phyloP scores from a whole-genome alignment of 768 basidiomycete species.

The Mycena amicta region DNA sequence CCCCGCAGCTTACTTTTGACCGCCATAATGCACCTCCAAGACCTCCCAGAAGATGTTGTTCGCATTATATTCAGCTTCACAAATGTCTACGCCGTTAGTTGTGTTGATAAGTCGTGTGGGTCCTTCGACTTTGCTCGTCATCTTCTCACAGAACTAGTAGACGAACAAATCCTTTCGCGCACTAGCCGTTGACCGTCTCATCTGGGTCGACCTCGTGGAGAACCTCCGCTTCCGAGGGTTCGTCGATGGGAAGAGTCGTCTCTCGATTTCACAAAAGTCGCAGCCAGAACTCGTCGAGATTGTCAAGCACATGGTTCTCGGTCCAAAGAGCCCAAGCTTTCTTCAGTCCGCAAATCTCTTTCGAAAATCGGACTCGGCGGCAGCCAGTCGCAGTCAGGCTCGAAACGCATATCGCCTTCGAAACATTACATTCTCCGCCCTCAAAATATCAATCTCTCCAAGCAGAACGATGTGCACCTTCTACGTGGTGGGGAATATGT shows the following conservation, averaged over 20 bases:
- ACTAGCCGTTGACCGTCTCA: not conserved
- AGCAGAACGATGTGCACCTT: not conserved
- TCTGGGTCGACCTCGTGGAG: conserved; percentile 13
- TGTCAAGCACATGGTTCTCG: conserved; percentile 7
- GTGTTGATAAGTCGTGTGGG: no score
- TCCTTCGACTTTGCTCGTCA: no score
- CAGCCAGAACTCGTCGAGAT: conserved; percentile 6
- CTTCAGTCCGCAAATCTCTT: not conserved
- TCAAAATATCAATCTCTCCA: not conserved
- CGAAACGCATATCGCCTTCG: no score
- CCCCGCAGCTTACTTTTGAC: no score
- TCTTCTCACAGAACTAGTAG: not conserved
- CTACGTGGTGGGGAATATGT: conserved; percentile 16
- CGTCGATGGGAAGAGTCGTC: conserved; percentile 1
- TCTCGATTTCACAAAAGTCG: not conserved
- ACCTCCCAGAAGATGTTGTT: conserved; percentile 27
- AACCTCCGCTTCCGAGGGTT: conserved; percentile 10
- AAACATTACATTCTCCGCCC: conserved; percentile 3
- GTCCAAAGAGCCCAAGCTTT: conserved; percentile 7
- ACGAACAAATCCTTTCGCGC: conserved; percentile 8
- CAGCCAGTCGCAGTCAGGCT: no score
- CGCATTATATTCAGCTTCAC: conserved; percentile 17
- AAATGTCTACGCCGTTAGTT: conserved; percentile 8
- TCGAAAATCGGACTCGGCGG: not conserved
- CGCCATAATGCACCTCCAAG: conserved; percentile 25